Percentiles rank a stretch among this genome's conserved stretches.
These are phyloP conservation scores for Penicillium corylophilum DNA, from an alignment of 2,329 filamentous ascomycete genomes.

Conservation along the genomic window DNA sequence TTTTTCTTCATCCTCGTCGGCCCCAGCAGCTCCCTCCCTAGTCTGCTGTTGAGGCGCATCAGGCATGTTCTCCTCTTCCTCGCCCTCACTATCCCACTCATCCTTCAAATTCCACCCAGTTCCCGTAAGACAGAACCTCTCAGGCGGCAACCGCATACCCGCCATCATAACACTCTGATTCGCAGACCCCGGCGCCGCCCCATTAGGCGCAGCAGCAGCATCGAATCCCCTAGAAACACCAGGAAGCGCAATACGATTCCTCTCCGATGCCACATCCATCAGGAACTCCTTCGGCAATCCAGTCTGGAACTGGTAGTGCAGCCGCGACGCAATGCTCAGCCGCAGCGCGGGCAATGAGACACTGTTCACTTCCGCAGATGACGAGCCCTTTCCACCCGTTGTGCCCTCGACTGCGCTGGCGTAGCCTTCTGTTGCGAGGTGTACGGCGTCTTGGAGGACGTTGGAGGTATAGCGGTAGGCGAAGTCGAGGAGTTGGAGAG, in stretches of 20 bases:
- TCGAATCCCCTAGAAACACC: slow-evolving; percentile 54
- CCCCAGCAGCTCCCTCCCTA: slow-evolving; percentile 30
- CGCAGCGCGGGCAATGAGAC: slow-evolving; percentile 59
- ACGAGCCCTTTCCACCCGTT: slow-evolving; percentile 32
- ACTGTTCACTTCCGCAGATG: slow-evolving; percentile 47
- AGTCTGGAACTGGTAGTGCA: slow-evolving; percentile 61
- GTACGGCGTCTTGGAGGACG: slow-evolving; percentile 53
- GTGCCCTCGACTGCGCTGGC: slow-evolving; percentile 36
- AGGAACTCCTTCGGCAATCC: slow-evolving; percentile 62
- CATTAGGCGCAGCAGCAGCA: slow-evolving; percentile 16
- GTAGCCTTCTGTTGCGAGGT: slow-evolving; percentile 53
- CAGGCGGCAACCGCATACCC: slow-evolving; percentile 60
- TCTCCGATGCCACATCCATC: slow-evolving; percentile 56
- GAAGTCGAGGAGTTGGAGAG: slow-evolving; percentile 53
- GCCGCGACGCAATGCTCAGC: slow-evolving; percentile 59
- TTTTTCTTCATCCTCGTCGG: slow-evolving; percentile 35
- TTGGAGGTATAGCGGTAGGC: slow-evolving; percentile 55
- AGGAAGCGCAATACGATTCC: slow-evolving; percentile 55
- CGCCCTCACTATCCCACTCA: slow-evolving; percentile 58
- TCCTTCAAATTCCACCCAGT: slow-evolving; percentile 57
- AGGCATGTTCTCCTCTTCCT: slow-evolving; percentile 40
- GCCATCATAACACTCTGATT: slow-evolving; percentile 43
- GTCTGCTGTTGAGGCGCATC: slow-evolving; percentile 19
- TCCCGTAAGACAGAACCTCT: slow-evolving; percentile 61
- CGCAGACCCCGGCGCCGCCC: slow-evolving; percentile 10